Conservation (phyloP, 345 rosid genomes). For the Carallia pectinifolia region DNA sequence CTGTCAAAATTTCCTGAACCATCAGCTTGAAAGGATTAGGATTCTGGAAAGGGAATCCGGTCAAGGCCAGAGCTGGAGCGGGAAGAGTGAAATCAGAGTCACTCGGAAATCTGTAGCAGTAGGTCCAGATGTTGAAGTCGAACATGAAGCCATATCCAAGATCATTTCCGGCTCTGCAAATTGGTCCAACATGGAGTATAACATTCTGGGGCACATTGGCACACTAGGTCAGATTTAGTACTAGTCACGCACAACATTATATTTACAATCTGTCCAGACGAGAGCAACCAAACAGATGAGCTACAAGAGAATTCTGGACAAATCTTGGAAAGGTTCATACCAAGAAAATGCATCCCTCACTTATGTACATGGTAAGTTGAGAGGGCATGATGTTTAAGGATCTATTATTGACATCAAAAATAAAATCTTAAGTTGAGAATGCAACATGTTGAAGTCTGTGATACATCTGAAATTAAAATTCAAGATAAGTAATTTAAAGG, state of each 20-base stretch:
- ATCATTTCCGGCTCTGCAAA: slow-evolving; percentile 70
- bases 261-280: neutral
- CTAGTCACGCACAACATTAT: slow-evolving; percentile 39
- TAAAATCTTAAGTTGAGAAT: neutral
- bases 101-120: slow-evolving; percentile 41
- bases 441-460: slow-evolving; percentile 1
- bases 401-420: no score
- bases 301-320: slow-evolving; percentile 5
- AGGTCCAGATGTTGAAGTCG: slow-evolving; percentile 42
- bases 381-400: neutral
- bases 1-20: slow-evolving; percentile 54
- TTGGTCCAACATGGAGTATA: slow-evolving; percentile 79
- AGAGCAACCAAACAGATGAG: neutral
- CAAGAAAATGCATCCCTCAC: neutral
- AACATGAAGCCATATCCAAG: slow-evolving; percentile 52
- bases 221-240: slow-evolving; percentile 64
- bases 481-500: neutral
- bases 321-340: neutral
- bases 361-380: no score
- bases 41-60: slow-evolving; percentile 24
- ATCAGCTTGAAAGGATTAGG: slow-evolving; percentile 41
- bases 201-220: slow-evolving; percentile 82
- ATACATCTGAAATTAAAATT: neutral
- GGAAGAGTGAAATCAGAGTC: slow-evolving; percentile 70
- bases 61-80: slow-evolving; percentile 43